Conservation (phyloP, 2,329 filamentous ascomycete species). For the Neofusicoccum ribis region DNA sequence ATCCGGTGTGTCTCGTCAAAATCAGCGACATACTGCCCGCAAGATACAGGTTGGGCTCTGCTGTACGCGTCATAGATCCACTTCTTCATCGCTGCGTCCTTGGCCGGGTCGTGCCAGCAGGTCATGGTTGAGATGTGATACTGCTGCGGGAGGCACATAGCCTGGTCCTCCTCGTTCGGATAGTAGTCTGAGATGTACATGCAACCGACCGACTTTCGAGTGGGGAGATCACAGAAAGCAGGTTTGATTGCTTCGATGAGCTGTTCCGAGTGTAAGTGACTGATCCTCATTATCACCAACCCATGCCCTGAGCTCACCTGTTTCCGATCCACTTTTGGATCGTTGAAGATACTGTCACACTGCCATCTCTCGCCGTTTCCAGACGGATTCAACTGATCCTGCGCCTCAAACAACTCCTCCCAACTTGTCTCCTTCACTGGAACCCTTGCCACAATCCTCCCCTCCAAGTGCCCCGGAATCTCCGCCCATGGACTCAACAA, state of each 20-base stretch:
- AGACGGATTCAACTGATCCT: constrained; percentile 12
- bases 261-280: not conserved
- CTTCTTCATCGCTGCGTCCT: constrained; percentile 13
- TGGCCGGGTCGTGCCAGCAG: constrained; percentile 20
- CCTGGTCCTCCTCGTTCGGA: constrained; percentile 22
- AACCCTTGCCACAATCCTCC: not conserved
- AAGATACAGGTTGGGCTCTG: constrained; percentile 6
- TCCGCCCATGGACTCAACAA: constrained; percentile 13
- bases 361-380: constrained; percentile 21
- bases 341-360: constrained; percentile 22
- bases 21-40: constrained; percentile 24
- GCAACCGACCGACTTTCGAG: constrained; percentile 14
- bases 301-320: not conserved
- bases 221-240: constrained; percentile 19
- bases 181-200: constrained; percentile 21
- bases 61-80: constrained; percentile 17
- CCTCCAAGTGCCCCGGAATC: constrained; percentile 1
- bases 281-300: not conserved
- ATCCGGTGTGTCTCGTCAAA: constrained; percentile 17
- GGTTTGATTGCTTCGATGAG: constrained; percentile 20
- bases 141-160: constrained; percentile 23
- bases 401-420: constrained; percentile 15
- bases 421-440: constrained; percentile 3
- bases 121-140: constrained; percentile 24
- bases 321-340: constrained; percentile 11